These are phyloP conservation scores for Camptophora hylomeconis DNA, from an alignment of 2,329 filamentous ascomycete genomes.

Conservation along the genomic window DNA sequence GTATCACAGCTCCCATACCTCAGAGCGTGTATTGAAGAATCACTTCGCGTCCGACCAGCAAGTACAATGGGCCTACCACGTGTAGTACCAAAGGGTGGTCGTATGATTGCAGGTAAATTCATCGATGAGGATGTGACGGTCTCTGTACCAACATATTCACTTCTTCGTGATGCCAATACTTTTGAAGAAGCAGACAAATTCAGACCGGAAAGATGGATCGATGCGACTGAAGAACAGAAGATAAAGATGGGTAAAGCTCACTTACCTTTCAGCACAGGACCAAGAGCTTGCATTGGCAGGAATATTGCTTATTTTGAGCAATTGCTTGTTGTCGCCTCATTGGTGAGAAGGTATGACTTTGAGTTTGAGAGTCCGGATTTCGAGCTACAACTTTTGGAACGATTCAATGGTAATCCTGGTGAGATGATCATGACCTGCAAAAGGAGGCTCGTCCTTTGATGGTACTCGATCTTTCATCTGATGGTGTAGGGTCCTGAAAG, in stretches of 20 bases:
- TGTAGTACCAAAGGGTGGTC: constrained; percentile 7
- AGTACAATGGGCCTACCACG: constrained; percentile 8
- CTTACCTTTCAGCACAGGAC: constrained; percentile 51
- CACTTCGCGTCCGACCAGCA: constrained; percentile 9
- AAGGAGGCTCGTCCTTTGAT: too few species aligned
- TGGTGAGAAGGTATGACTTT: constrained; percentile 32
- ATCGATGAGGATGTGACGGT: constrained; percentile 9
- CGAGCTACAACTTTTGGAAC: constrained; percentile 23
- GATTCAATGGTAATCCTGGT: constrained; percentile 7
- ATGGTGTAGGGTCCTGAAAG: too few species aligned
- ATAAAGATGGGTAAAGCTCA: constrained; percentile 19
- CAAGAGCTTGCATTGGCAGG: constrained; percentile 58
- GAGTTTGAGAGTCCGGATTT: constrained; percentile 28
- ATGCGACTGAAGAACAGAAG: constrained; percentile 6
- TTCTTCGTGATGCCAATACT: constrained; percentile 5
- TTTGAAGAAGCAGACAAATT: constrained; percentile 5
- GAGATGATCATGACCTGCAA: too few species aligned
- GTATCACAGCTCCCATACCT: constrained; percentile 8
- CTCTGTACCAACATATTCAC: constrained; percentile 8
- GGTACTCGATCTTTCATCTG: too few species aligned
- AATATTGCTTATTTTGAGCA: constrained; percentile 41
- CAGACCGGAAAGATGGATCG: constrained; percentile 7
- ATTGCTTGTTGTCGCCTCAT: constrained; percentile 29
- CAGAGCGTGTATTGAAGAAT: constrained; percentile 13
- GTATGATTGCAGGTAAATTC: constrained; percentile 9